Evolutionary conservation across 768 basidiomycete genomes (phyloP), one percentile per base, ranked within the genome.

Genomic region (Omphalotus guepiniiformis): DNA sequence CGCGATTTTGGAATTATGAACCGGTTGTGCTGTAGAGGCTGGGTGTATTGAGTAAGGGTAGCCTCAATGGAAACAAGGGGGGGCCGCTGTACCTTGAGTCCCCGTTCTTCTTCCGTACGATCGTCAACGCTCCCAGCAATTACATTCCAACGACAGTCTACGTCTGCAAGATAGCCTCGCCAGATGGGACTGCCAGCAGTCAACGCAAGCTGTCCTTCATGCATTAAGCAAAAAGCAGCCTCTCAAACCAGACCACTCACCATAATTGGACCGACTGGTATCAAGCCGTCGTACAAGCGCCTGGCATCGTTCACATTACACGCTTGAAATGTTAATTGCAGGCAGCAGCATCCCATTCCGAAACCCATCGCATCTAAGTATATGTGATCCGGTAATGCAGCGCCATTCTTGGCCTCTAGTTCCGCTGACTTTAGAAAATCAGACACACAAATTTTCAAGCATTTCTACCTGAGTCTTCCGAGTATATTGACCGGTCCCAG

Each of bases 291-390:
- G 62, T 99, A 99, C 68, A 97, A 82, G 46, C 89, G 75, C 60
- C 92, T 76, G 9, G 96, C 93, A 63, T 99, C 93, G 26, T 79
- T 76, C 22, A 99, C 83, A 68, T 92, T 93, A 66, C 92, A 96
- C 2, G 93, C 87, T 66, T 99, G 96, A 70, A 98, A 97, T 12
- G 96, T 99, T 51, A 98, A 76, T 59, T 99, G 96, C 42, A 99
- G 74, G 65, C 96, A 98, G 59, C 92, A 95, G 56, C 95, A 98
- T 5, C 96, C 96, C 96, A 98, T 99, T 39, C 96, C 96, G 64
- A 99, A 99, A 23, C 94, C 95, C 96, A 98, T 98, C 7, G 96
- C 94, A 64, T 99, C 96, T 73, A 98, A 79, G 63, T 98, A 98
- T 53, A 99, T 90, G 64, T 98, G 94, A 62, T 95, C 84, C 26